Evolutionary conservation across 1,284 basidiomycete genomes (phyloP), one percentile per base, ranked within the genome.

Genomic region (Papiliotrema terrestris): DNA sequence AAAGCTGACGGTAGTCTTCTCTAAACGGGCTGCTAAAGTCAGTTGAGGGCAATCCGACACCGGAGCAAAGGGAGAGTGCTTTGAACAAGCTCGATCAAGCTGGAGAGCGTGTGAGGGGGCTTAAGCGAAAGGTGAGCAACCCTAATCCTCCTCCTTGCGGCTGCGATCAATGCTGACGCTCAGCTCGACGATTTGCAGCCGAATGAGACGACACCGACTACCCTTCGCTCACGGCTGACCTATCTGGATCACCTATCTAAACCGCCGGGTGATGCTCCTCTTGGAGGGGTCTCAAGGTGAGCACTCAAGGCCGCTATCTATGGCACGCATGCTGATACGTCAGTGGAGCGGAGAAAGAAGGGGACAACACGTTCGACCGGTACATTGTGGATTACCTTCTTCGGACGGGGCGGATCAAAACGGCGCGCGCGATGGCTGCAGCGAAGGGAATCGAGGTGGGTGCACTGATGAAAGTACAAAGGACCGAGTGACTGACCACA

Each of bases 341-440:
- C 17, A 57, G 52, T 44, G 41, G 49, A 25, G 54, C 46, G 2
- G 58, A 56, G 8, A 60, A 49, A 19, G 54, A 47, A 15, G 46
- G 44, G 3, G 63, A 74, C 54, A 58, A 51, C 11, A 74, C 68
- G 29, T 78, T 98, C 9, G 88, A 94, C 68, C 79, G 95, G 58
- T 96, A 94, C 86, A 80, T 98, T 26, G 86, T 92, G 1, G 95
- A 98, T 73, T 95, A 93, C 85, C 83, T 89, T 45, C 79, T 98
- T 41, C 80, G 93, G 26, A 70, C 66, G 2, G 74, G 74, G 3
- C 59, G 69, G 17, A 59, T 69, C 49, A 67, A 72, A 47, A 60
- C 74, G 2, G 77, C 77, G 1, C 58, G 62, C 23, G 64, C 66
- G 0, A 56, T 76, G 5, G 69, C 73, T 0, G 54, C 59, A n/a